A percentile compares a stretch with the other conserved stretches of the same genome.
phyloP scores from a whole-genome alignment of 306 rosid genomes.

The Castanospermum australe region DNA sequence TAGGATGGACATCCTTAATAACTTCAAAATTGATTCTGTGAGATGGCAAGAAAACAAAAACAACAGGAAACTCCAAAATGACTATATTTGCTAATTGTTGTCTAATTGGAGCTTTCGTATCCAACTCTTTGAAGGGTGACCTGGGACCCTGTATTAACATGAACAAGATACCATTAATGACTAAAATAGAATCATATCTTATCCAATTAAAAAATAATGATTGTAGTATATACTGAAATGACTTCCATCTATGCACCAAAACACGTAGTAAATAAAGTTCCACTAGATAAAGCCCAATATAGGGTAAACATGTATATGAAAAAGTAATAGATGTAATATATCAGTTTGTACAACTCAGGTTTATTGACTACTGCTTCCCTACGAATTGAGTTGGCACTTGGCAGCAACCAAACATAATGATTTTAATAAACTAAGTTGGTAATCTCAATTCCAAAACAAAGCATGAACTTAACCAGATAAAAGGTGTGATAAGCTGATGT shows the following conservation, averaged over 20 bases:
- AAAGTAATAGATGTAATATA: neutral
- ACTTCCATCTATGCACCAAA: neutral
- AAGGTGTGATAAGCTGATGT: no score
- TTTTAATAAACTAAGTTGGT: neutral
- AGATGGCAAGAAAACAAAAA: slow-evolving; percentile 69
- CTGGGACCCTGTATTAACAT: slow-evolving; percentile 53
- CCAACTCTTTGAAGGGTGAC: slow-evolving; percentile 72
- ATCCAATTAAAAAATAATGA: no score
- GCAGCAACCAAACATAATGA: neutral
- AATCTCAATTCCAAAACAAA: neutral
- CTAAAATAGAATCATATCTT: neutral
- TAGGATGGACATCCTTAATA: slow-evolving; percentile 39
- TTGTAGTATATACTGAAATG: neutral
- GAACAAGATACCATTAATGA: slow-evolving; percentile 16
- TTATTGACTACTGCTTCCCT: neutral
- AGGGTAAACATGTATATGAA: neutral
- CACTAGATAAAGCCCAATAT: neutral
- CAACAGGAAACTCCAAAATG: slow-evolving; percentile 83
- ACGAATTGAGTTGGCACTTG: no score
- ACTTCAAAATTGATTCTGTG: slow-evolving; percentile 64
- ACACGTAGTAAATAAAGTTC: neutral
- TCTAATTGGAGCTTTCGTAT: slow-evolving; percentile 64
- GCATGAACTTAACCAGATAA: neutral
- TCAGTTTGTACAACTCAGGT: neutral
- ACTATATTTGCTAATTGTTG: slow-evolving; percentile 58